These are phyloP conservation scores for Nadsonia fulvescens DNA, from an alignment of 805 yeast species.

Conservation along the genomic window DNA sequence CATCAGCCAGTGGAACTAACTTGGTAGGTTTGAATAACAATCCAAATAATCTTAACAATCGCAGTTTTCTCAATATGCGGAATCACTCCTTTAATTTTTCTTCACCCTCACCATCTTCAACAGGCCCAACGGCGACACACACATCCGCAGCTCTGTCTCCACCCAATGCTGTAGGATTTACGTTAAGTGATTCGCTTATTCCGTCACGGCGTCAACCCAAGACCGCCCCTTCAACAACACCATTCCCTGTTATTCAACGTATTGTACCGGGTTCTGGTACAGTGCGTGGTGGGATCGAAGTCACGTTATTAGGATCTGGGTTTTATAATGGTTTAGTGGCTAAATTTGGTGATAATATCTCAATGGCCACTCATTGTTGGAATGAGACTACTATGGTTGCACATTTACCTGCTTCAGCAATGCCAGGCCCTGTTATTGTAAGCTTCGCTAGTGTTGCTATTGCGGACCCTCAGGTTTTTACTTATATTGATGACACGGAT, in stretches of 20 bases:
- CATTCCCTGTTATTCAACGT: constrained; percentile 49
- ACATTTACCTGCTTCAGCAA: constrained; percentile 76
- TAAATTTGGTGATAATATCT: constrained; percentile 50
- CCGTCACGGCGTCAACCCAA: too few species aligned
- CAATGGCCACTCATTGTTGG: constrained; percentile 79
- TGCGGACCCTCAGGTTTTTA: constrained; percentile 41
- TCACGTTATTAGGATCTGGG: constrained; percentile 73
- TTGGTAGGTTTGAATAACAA: too few species aligned
- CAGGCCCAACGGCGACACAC: too few species aligned
- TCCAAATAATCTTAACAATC: too few species aligned
- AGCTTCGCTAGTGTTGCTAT: constrained; percentile 45
- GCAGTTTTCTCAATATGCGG: too few species aligned
- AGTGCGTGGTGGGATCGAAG: constrained; percentile 88
- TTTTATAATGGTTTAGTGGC: constrained; percentile 72
- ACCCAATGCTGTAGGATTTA: too few species aligned
- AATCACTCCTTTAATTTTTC: too few species aligned
- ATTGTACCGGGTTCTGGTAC: constrained; percentile 95
- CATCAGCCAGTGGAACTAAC: too few species aligned
- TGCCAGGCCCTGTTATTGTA: constrained; percentile 83
- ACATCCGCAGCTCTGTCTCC: too few species aligned
- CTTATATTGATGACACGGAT: constrained; percentile 90
- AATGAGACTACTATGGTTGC: constrained; percentile 86
- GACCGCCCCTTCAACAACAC: too few species aligned
- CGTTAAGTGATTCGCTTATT: too few species aligned
- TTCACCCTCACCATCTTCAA: too few species aligned